Percentiles rank a stretch among this genome's conserved stretches.
These are phyloP conservation scores for Epichloe uncinata DNA, from an alignment of 2,329 filamentous ascomycete genomes.

Conservation along the genomic window DNA sequence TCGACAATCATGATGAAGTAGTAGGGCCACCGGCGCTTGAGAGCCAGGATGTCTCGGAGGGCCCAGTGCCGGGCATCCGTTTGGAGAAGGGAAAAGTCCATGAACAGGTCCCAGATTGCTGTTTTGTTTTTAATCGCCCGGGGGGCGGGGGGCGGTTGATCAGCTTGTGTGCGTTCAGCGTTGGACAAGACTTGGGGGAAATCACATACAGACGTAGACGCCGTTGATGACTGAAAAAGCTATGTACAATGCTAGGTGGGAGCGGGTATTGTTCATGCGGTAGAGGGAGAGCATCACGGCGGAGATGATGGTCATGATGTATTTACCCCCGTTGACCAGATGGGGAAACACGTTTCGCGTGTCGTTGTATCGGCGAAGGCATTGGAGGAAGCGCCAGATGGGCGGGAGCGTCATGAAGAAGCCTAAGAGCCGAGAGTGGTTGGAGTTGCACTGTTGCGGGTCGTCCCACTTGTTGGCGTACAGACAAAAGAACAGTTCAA, in stretches of 20 bases:
- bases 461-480: slow-evolving; percentile 69
- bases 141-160: not conserved
- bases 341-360: slow-evolving; percentile 84
- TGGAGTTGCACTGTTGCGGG: slow-evolving; percentile 70
- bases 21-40: slow-evolving; percentile 71
- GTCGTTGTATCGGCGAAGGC: slow-evolving; percentile 76
- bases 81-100: slow-evolving; percentile 93
- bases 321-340: slow-evolving; percentile 85
- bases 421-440: slow-evolving; percentile 67
- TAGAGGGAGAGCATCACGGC: slow-evolving; percentile 72
- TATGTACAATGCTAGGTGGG: slow-evolving; percentile 59
- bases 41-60: slow-evolving; percentile 66
- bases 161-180: not conserved
- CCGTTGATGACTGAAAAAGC: slow-evolving; percentile 70
- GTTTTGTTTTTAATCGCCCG: not conserved
- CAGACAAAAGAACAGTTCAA: slow-evolving; percentile 87
- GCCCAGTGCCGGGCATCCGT: slow-evolving; percentile 52
- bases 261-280: slow-evolving; percentile 50
- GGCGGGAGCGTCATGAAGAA: slow-evolving; percentile 76
- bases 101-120: slow-evolving; percentile 85
- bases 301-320: slow-evolving; percentile 68
- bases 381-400: slow-evolving; percentile 85
- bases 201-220: slow-evolving; percentile 54
- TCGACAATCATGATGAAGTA: slow-evolving; percentile 76
- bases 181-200: no score